Evolutionary conservation across 1,284 basidiomycete species (phyloP), one percentile per base, ranked within the genome.

Genomic region (Cutaneotrichosporon cutaneum): DNA sequence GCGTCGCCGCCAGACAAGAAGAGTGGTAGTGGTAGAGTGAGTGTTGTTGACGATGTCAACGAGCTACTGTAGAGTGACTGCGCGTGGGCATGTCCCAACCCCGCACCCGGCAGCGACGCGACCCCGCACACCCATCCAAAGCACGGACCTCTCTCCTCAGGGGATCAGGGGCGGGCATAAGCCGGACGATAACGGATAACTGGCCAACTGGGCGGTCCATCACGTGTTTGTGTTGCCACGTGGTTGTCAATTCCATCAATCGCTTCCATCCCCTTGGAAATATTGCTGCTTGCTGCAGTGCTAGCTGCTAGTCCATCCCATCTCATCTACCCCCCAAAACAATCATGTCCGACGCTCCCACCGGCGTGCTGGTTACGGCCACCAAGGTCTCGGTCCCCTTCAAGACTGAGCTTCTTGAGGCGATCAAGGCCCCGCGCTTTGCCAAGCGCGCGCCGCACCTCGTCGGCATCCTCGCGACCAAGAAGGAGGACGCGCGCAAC

Each of bases 401-500:
- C 75, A 80, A 80, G 66, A 66, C 72, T 6, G 80, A 81, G 68
- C 74, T 81, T 18, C 58, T 78, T 18, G 54, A 62, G 21, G 63
- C 70, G 4, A 67, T 80, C 54, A 60, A 65, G 39, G 66, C 62
- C 11, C 61, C 66, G 4, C 64, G 72, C 42, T 78, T 79, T 62
- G 62, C 63, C 14, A 62, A 63, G 18, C 66, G 70, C 45, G 63
- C 75, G 2, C 91, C 93, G 6, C 91, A 88, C 73, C 84, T 99
- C 26, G 88, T 98, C 59, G 95, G 94, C 10, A 96, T 98, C 70
- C 84, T 99, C 27, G 89, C 92, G 1, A 96, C 93, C 1, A 86
- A 87, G 0, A 88, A 89, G 53, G 87, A 88, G 4, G 94, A 95
- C 1, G 95, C 93, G 73, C 87, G 86, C 72, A 88, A 85, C 66